These are phyloP conservation scores for Chernovozyma aurita DNA, from an alignment of 1,139 yeast species.

Conservation along the genomic window DNA sequence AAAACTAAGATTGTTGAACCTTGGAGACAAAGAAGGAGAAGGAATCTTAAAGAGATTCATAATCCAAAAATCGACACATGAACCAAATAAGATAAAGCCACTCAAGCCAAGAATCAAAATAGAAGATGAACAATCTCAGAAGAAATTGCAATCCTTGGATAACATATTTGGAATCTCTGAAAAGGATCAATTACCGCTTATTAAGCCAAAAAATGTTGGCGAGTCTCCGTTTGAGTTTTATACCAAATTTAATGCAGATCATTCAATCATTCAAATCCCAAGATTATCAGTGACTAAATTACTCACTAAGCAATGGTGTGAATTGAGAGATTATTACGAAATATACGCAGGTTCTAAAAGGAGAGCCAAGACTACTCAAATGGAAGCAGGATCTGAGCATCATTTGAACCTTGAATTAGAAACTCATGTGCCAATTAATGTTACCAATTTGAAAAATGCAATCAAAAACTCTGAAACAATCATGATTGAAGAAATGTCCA, in stretches of 20 bases:
- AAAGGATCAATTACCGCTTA: conserved; percentile 1
- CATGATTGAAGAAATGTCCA: conserved; percentile 3
- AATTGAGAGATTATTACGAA: conserved; percentile 40
- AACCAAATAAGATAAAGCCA: neutral
- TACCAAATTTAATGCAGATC: conserved; percentile 20
- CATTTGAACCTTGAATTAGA: conserved; percentile 41
- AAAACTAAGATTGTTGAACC: neutral
- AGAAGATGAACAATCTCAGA: neutral
- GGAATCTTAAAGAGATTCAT: conserved; percentile 2
- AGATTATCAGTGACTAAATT: conserved; percentile 45
- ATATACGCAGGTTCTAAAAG: conserved; percentile 33
- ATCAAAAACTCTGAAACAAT: conserved; percentile 13
- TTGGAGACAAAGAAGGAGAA: conserved; percentile 1
- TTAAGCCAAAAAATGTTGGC: neutral
- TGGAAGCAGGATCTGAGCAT: conserved; percentile 34
- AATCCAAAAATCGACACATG: neutral
- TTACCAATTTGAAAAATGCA: conserved; percentile 14
- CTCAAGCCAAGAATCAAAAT: neutral
- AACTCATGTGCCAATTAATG: conserved; percentile 31
- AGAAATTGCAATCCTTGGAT: neutral
- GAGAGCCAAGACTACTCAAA: conserved; percentile 23
- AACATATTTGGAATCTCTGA: neutral
- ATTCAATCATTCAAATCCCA: conserved; percentile 24
- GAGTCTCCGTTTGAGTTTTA: conserved; percentile 24
- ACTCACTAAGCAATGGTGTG: conserved; percentile 50